Conservation (phyloP, 345 rosid species). For the Physaria fendleri region DNA sequence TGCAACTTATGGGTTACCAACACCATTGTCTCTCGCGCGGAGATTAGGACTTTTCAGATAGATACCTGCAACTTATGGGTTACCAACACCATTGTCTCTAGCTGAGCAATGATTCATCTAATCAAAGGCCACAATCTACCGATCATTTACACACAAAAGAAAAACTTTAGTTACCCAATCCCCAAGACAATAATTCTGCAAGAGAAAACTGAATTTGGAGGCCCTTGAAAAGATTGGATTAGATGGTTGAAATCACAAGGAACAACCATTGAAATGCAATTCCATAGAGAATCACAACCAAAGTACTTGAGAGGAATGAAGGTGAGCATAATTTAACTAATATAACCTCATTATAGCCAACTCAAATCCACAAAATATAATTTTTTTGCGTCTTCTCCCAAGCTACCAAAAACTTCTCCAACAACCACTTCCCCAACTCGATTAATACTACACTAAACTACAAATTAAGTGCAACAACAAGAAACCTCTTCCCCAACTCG, state of each 20-base stretch:
- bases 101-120: constrained; percentile 57
- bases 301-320: not conserved
- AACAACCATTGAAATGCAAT: not conserved
- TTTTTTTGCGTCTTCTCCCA: not conserved
- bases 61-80: constrained; percentile 85
- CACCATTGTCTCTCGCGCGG: constrained; percentile 64
- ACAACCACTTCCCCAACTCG: not conserved
- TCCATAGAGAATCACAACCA: not conserved
- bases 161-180: constrained; percentile 68
- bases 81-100: constrained; percentile 75
- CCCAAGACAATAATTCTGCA: not conserved
- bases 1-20: constrained; percentile 85
- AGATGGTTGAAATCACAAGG: not conserved
- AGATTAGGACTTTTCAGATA: too few relatives aligned
- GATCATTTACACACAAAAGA: constrained; percentile 20
- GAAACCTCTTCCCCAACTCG: not conserved
- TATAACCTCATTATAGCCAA: not conserved
- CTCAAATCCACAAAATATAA: not conserved
- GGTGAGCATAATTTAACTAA: not conserved
- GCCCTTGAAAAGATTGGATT: not conserved
- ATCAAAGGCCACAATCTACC: constrained; percentile 36
- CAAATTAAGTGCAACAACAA: not conserved
- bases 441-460: not conserved
- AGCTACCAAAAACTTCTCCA: not conserved
- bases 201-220: not conserved